A percentile compares a stretch with the other conserved stretches of the same genome.
Conservation (phyloP, 2,329 filamentous ascomycete genomes). For the Fusarium pseudograminearum region DNA sequence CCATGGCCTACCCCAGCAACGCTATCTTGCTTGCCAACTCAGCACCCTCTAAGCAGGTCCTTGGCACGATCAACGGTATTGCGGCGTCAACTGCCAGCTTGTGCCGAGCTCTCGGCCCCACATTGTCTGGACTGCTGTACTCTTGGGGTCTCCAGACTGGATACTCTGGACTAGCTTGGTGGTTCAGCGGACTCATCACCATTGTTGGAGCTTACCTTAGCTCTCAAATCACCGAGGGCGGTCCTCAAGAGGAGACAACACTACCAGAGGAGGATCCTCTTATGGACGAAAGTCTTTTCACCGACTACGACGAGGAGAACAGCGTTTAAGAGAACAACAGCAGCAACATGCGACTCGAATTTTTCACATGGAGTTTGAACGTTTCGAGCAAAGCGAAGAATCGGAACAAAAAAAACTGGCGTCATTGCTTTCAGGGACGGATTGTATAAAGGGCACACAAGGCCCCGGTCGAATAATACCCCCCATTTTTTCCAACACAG, state of each 20-base stretch:
- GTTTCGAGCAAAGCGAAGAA: constrained; percentile 37
- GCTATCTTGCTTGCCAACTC: constrained; percentile 91
- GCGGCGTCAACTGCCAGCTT: constrained; percentile 92
- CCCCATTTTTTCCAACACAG: constrained; percentile 38
- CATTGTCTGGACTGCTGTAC: constrained; percentile 87
- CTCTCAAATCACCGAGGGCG: constrained; percentile 78
- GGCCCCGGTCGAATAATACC: constrained; percentile 38
- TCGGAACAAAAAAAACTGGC: constrained; percentile 41
- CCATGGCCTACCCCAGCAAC: constrained; percentile 90
- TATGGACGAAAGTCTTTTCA: constrained; percentile 49
- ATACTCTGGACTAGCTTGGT: constrained; percentile 93
- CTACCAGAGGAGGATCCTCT: constrained; percentile 56
- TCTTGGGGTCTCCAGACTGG: constrained; percentile 81
- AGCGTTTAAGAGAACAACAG: constrained; percentile 44
- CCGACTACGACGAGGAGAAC: constrained; percentile 51
- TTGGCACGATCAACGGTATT: constrained; percentile 93
- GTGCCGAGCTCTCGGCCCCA: constrained; percentile 88
- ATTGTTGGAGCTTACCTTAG: constrained; percentile 80
- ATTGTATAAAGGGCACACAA: constrained; percentile 38
- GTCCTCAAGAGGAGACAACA: constrained; percentile 58
- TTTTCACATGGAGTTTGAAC: constrained; percentile 37
- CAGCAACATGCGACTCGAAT: constrained; percentile 27
- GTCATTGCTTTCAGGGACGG: constrained; percentile 44
- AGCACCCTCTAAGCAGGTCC: constrained; percentile 82
- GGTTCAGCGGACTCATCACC: constrained; percentile 84